Evolutionary conservation across 2,329 filamentous ascomycete species (phyloP), one percentile per base, ranked within the genome.

Genomic region (Colletotrichum sp.): DNA sequence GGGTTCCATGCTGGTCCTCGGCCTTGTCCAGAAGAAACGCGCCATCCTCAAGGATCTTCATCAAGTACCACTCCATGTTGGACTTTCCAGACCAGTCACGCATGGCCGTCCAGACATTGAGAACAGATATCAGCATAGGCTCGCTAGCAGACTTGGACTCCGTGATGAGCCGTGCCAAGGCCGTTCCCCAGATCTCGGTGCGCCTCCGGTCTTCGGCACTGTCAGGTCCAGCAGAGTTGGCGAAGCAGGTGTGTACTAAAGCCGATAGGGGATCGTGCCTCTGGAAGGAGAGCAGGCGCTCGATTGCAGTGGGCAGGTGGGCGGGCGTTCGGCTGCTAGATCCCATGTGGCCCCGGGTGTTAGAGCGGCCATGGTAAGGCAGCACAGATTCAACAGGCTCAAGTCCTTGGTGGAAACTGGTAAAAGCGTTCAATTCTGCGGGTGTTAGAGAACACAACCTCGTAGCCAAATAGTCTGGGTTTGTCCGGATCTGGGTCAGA

Each of bases 21-120:
- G 95, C 93, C 82, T 94, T 93, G 82, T 98, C 96, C 80, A 98
- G 89, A 73, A 99, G 89, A 82, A 98, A 98, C 52, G 96, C 94
- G 79, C 97, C 97, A 80, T 98, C 95, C 85, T 98, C 95, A 36
- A 99, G 91, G 76, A 98, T 95, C 83, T 97, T 95, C 95, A 98
- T 97, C 15, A 99, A 91, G 84, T 96, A 99, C 86, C 95, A 94
- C 86, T 98, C 96, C 89, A 99, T 93, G 78, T 96, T 97, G 79
- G 94, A 92, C 81, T 94, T 96, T 73, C 95, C 95, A 55, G 95
- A 94, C 96, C 96, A 99, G 84, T 96, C 94, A 77, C 95, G 93
- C 90, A 96, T 95, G 72, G 92, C 90, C 68, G 95, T 93, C 95
- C 96, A 99, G 72, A 95, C 93, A 84, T 97, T 96, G 67, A 99